Evolutionary conservation across 1,139 yeast genomes (phyloP).

Genomic region (Suhomyces terraborum): DNA sequence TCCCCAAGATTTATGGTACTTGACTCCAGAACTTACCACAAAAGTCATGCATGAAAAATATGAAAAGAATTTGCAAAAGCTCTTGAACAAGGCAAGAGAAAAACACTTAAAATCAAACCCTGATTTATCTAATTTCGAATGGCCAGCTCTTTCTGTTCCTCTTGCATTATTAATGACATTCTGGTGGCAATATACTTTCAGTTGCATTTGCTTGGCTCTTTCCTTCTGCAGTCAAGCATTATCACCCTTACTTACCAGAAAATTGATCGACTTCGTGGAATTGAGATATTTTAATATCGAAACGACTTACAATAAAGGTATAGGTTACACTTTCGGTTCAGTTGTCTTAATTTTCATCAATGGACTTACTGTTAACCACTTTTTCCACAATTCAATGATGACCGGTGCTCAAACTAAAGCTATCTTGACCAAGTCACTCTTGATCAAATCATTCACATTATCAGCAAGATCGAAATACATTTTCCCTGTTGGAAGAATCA

Average conservation of each 20-base stretch:
- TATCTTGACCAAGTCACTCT: constrained; percentile 41
- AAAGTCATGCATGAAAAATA: constrained; percentile 39
- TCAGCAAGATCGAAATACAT: constrained; percentile 36
- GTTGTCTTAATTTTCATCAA: constrained; percentile 42
- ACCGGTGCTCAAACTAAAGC: constrained; percentile 51
- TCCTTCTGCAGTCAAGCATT: constrained; percentile 43
- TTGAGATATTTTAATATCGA: constrained; percentile 39
- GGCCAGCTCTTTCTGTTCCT: constrained; percentile 43
- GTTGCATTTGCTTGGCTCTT: constrained; percentile 38
- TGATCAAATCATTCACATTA: constrained; percentile 43
- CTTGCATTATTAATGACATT: constrained; percentile 42
- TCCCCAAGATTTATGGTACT: constrained; percentile 42
- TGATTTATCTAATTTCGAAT: constrained; percentile 30
- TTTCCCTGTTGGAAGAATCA: constrained; percentile 44
- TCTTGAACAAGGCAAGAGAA: constrained; percentile 26
- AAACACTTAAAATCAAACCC: constrained; percentile 29
- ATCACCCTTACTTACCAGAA: constrained; percentile 45
- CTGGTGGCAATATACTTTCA: constrained; percentile 37
- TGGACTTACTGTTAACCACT: constrained; percentile 47
- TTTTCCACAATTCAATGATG: constrained; percentile 47
- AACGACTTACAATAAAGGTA: constrained; percentile 37
- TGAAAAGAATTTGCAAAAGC: constrained; percentile 27
- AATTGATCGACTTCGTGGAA: constrained; percentile 45
- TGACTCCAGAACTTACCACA: constrained; percentile 43
- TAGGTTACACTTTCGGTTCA: constrained; percentile 46